Evolutionary conservation across 345 rosid genomes (phyloP), one percentile per base, ranked within the genome.

Genomic region (Citrus mangshanensis): DNA sequence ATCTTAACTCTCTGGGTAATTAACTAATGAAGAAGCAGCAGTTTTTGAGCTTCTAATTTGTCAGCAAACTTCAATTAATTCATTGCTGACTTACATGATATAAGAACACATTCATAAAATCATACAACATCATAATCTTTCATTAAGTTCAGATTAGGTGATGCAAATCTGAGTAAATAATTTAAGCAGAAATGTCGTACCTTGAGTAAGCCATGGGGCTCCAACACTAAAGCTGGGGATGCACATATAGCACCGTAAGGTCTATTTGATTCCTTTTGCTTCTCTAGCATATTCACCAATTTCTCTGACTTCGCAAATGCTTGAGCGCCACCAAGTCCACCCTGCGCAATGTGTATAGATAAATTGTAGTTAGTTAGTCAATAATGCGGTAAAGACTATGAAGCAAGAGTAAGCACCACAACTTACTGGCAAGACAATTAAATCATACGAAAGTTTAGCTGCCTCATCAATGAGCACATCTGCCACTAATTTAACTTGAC

Each of bases 191-290:
- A n/a, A n/a, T n/a, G n/a, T n/a, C n/a, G n/a, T n/a, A n/a, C n/a
- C n/a, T n/a, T n/a, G n/a, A n/a, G n/a, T n/a, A n/a, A n/a, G n/a
- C n/a, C n/a, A n/a, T n/a, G n/a, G 68, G 97, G 90, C 84, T 91
- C 98, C 64, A 96, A 86, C 74, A 94, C 97, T 72, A 94, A 78
- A 76, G 98, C 97, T 75, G 99, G 98, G 74, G 99, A 93, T 16
- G 98, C 97, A 85, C 99, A 96, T 40, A 94, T 91, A n/a, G 97
- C 98, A 75, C 94, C 98, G 76, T 96, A 96, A 24, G 94, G 97
- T 84, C 81, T 86, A 86, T 90, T 91, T 70, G 91, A 82, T 77
- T 91, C 97, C 64, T 79, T 85, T 76, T 94, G 99, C 86, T 84
- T 91, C 87, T 92, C 91, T 54, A 96, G 86, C 86, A 93, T 76